phyloP scores from a whole-genome alignment of 352 stramenopile species.

The Phytophthora nicotianae region DNA sequence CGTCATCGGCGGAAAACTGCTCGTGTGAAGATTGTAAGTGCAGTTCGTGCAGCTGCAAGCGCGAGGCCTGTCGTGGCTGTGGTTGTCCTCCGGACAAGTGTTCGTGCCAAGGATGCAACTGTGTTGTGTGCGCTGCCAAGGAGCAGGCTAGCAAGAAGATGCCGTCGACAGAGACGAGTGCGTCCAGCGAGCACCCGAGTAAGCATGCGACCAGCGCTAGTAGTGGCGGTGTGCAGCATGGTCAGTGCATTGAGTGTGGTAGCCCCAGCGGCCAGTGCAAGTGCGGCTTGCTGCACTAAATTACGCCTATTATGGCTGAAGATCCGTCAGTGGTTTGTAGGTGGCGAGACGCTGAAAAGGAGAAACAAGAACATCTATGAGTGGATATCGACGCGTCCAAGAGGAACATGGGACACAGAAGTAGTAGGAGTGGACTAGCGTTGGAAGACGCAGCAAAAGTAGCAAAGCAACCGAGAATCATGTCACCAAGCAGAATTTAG shows the following conservation, averaged over 20 bases:
- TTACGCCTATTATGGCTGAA: too few species aligned
- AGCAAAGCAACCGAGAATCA: background rate
- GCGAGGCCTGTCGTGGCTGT: slow-evolving; percentile 27
- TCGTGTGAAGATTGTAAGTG: slow-evolving; percentile 36
- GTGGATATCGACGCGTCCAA: slow-evolving; percentile 5
- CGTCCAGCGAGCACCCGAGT: slow-evolving; percentile 1
- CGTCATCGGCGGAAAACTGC: slow-evolving; percentile 26
- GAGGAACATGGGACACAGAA: background rate
- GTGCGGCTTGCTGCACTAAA: slow-evolving; percentile 37
- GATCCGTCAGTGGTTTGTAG: background rate
- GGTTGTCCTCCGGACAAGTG: slow-evolving; percentile 33
- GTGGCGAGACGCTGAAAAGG: background rate
- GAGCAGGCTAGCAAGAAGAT: slow-evolving; percentile 6
- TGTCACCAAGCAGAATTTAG: background rate
- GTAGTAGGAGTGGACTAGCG: background rate
- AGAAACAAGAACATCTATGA: background rate
- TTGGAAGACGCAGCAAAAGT: slow-evolving; percentile 1
- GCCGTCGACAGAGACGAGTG: slow-evolving; percentile 1
- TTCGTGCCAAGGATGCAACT: slow-evolving; percentile 32
- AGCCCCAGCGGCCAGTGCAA: slow-evolving; percentile 28
- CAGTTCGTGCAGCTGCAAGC: slow-evolving; percentile 20
- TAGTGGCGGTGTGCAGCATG: slow-evolving; percentile 1
- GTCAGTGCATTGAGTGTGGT: slow-evolving; percentile 24
- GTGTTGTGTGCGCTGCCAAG: slow-evolving; percentile 16
- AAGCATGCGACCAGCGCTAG: slow-evolving; percentile 6